Base-by-base conservation (phyloP, 2,329 filamentous ascomycete species). In the Penicillium sp. region DNA sequence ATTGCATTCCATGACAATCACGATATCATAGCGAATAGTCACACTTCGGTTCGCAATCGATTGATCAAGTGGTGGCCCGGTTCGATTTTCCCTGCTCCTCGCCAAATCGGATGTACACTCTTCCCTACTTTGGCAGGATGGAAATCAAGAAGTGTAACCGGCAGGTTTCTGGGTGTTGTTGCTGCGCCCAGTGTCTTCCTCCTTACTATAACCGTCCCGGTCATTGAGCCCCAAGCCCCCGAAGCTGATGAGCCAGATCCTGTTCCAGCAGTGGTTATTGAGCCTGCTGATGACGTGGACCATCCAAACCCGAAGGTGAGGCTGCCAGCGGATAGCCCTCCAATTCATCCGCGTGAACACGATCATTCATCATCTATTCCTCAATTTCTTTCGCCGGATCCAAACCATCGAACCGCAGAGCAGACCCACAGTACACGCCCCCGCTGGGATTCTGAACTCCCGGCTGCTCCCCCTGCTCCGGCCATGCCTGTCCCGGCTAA, bases 141-240 rank as follows among this genome's bases (percentile, higher is more conserved):
- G 87, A 70, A 65, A 29, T 77, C 84, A 17, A 96, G 95, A 64
- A 79, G 72, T n/a, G 63, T 83, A n/a, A 87, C 82, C 79, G 89
- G 90, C 53, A 88, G 85, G 56, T 67, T 88, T 30, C 68, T 95
- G 32, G 90, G 87, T 28, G 54, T 92, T 8, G 74, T 93, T 25
- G 89, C 89, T 6, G 82, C 87, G n/a, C 85, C 89, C 1, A 93
- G 84, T 52, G 87, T 98, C 25, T 85, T 98, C 45, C 67, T 96
- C 2, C 72, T 98, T 3, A 90, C 90, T 0, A 79, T 92, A 31
- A 98, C 92, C 0, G 65, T 98, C 3, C 92, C 93, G 0, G 88
- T 98, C 0, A 85, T 95, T 4, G 90, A 96, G 54, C 76, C 77
- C 1, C 73, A 77, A 13, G 71, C 65, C 23, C 59, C 74, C 6